Base-by-base conservation (phyloP, 805 yeast species). In the Lachancea kluyveri region DNA sequence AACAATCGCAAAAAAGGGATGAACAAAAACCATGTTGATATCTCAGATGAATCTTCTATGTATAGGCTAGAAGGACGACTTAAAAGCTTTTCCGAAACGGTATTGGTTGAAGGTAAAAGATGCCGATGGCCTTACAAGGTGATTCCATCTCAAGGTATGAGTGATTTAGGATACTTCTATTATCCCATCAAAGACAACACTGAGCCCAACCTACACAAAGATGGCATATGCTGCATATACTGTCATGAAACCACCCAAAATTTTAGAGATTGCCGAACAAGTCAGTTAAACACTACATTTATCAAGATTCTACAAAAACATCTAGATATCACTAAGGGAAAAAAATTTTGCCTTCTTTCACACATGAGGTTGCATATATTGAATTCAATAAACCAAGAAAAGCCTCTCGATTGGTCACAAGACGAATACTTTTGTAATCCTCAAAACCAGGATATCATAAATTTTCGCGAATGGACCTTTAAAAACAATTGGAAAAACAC, bases 71-170 rank as follows among this genome's bases (percentile, higher is more conserved):
- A 40, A 17, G 32, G 35, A 10, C 36, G 49, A 11, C 26, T 42
- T 8, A 30, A 26, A 21, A 39, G 44, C 17, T 47, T 47, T 20
- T 35, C 35, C 18, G 40, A 31, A 9, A 41, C 46, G 3, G 28
- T 30, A 6, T 28, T 33, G 8, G 33, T 45, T 6, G 37, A 42
- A 18, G 49, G 44, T 7, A 51, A 46, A 31, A 41, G 42, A 26
- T 44, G 36, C 15, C 42, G 47, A 36, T 55, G 60, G 60, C 45
- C 57, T 23, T 50, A 46, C 19, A 47, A 42, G 12, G 52, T 50
- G 8, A 52, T 55, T n/a, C 56, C 59, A 3, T 35, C 41, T 7
- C 37, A 46, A 22, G 37, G 43, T 6, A 32, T 55, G 37, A 52
- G 59, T 5, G 36, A 36, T 17, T 23, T 49, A 12, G 60, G 60